Conservation (phyloP, 805 yeast species). For the Blastobotrys chiropterorum region DNA sequence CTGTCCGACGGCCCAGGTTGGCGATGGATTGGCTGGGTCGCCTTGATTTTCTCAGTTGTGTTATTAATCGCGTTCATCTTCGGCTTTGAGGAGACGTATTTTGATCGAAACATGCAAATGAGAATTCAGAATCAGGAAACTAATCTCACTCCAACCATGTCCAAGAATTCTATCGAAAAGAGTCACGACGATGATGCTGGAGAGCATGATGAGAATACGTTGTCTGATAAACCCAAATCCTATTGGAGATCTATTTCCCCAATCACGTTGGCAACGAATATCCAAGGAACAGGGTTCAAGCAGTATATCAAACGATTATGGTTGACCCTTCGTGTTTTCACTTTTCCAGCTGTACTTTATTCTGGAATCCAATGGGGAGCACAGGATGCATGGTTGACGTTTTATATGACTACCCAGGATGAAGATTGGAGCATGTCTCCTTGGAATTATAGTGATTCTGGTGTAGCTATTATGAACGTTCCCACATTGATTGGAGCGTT, state of each 20-base stretch:
- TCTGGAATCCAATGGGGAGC: slow-evolving; percentile 70
- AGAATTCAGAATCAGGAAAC: not conserved
- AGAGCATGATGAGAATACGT: not conserved
- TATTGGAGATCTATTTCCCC: slow-evolving; percentile 15
- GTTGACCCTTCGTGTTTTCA: slow-evolving; percentile 35
- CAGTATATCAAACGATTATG: slow-evolving; percentile 55
- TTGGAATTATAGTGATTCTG: slow-evolving; percentile 56
- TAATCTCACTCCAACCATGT: not conserved
- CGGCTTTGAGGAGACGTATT: slow-evolving; percentile 63
- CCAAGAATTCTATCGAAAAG: not conserved
- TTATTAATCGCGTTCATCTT: slow-evolving; percentile 48
- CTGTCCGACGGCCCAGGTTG: slow-evolving; percentile 53
- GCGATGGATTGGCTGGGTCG: slow-evolving; percentile 72
- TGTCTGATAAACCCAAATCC: not conserved
- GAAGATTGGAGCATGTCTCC: slow-evolving; percentile 60
- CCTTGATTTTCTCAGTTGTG: slow-evolving; percentile 57
- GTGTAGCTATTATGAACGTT: slow-evolving; percentile 69
- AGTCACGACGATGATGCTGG: not conserved
- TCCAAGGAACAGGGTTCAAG: slow-evolving; percentile 58
- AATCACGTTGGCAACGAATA: slow-evolving; percentile 42
- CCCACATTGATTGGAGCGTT: slow-evolving; percentile 55
- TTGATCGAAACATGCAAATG: slow-evolving; percentile 27
- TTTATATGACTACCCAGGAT: slow-evolving; percentile 69
- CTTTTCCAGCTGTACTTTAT: slow-evolving; percentile 49
- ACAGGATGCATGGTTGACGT: slow-evolving; percentile 70